Base-by-base conservation (phyloP, 2,329 filamentous ascomycete genomes). In the Pestalotiopsis sp. region DNA sequence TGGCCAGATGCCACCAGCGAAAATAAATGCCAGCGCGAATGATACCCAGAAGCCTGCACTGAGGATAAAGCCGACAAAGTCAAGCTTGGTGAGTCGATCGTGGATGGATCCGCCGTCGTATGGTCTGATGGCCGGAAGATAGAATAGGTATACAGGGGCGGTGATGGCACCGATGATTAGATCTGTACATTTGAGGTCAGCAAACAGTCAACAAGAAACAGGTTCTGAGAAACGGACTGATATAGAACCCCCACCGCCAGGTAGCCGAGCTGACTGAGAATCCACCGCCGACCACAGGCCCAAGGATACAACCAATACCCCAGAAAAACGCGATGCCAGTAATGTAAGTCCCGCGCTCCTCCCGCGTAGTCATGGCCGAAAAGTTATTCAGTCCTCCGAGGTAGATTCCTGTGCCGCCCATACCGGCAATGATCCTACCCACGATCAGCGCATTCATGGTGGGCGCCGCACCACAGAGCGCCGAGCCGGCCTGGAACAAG, bases 1-100 rank as follows among this genome's bases (percentile, higher is more conserved):
- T 0, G 78, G 70, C 66, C 82, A 89, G 10, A 81, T 52, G 0
- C 76, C 75, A 1, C 87, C 86, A 7, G 83, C 86, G 57, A 88
- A 85, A 66, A 79, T 80, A 68, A 88, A 80, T 1, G 80, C 84
- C 75, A 89, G 81, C 22, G 84, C 76, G 39, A 84, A 71, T 7
- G 76, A 74, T 1, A 79, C 73, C 52, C 82, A 80, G 13, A 79
- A 77, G 1, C 79, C 83, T 1, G 78, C 73, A 57, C 75, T 77
- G 6, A 88, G 76, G 1, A 83, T 35, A 1, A 78, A 75, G 1
- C 86, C 86, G 1, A 85, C 48, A 44, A 73, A 81, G 71, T 87
- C 85, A 17, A 86, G 69, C 24, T 77, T 70, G 9, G 68, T 65
- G 1, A 81, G 57, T 10, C 77, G 76, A 4, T 74, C 56, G 11